phyloP scores from a whole-genome alignment of 257 asterid genomes.

The Solanum stenotomum region DNA sequence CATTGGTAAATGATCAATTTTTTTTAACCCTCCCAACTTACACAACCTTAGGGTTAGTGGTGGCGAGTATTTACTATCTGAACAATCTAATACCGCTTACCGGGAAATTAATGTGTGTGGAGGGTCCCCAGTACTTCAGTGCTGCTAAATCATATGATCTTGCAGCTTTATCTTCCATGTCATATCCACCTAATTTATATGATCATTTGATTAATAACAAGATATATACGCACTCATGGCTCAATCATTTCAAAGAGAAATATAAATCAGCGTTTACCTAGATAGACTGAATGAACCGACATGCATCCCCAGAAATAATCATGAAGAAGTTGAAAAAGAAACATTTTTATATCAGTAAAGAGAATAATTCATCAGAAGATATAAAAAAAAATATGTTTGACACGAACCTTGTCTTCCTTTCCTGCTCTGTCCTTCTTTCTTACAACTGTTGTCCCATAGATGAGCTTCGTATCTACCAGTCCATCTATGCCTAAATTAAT shows the following conservation, averaged over 20 bases:
- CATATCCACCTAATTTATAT: slow-evolving; percentile 72
- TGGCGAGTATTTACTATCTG: neutral
- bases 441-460: slow-evolving; percentile 96
- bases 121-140: slow-evolving; percentile 94
- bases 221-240: neutral
- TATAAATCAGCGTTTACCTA: slow-evolving; percentile 36
- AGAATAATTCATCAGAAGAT: neutral
- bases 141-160: slow-evolving; percentile 97
- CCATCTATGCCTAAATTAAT: slow-evolving; percentile 77
- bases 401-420: slow-evolving; percentile 90
- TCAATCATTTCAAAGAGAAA: neutral
- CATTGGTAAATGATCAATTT: neutral
- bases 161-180: slow-evolving; percentile 97
- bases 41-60: neutral
- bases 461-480: slow-evolving; percentile 99
- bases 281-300: slow-evolving; percentile 49
- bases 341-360: neutral
- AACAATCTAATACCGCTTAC: slow-evolving; percentile 13
- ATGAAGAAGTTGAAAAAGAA: neutral
- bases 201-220: neutral
- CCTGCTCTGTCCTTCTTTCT: slow-evolving; percentile 99
- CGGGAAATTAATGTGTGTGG: slow-evolving; percentile 89
- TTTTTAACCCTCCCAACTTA: neutral
- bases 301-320: slow-evolving; percentile 18
- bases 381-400: neutral